These are phyloP conservation scores for Penicillium parvum DNA, from an alignment of 495 filamentous ascomycete species.

Conservation along the genomic window DNA sequence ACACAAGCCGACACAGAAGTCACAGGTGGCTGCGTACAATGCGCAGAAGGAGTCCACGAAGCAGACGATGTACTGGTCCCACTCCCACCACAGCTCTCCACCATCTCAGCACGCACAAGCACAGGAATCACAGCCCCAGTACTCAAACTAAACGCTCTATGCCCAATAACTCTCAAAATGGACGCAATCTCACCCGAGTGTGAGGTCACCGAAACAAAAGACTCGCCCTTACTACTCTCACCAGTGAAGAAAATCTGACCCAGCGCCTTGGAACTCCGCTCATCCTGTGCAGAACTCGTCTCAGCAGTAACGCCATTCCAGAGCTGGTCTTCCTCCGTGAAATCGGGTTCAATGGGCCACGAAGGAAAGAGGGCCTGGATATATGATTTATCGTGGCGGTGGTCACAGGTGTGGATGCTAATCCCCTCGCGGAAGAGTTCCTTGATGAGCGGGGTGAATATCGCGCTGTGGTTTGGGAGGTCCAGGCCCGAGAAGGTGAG, in stretches of 20 bases:
- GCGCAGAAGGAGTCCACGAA: conserved; percentile 40
- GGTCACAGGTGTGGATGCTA: conserved; percentile 76
- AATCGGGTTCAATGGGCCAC: conserved; percentile 58
- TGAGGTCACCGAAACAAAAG: conserved; percentile 61
- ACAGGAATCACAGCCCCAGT: conserved; percentile 71
- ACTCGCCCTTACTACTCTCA: conserved; percentile 30
- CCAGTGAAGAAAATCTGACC: conserved; percentile 55
- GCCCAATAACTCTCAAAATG: conserved; percentile 55
- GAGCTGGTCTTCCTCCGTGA: conserved; percentile 57
- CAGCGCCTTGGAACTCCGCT: conserved; percentile 50
- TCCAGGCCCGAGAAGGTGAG: conserved; percentile 55
- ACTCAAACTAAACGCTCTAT: conserved; percentile 54
- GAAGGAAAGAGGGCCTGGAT: conserved; percentile 55
- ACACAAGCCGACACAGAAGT: conserved; percentile 46
- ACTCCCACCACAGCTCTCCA: conserved; percentile 1
- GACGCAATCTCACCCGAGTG: conserved; percentile 64
- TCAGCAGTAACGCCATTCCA: conserved; percentile 57
- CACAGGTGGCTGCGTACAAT: conserved; percentile 48
- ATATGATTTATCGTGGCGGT: conserved; percentile 51
- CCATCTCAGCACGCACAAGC: conserved; percentile 53
- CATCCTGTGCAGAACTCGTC: conserved; percentile 50
- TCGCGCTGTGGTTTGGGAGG: conserved; percentile 38
- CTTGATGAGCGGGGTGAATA: conserved; percentile 61
- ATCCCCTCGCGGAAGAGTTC: conserved; percentile 70
- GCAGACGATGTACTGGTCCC: conserved; percentile 27